phyloP scores from a whole-genome alignment of 208 protist species.

The Trypanosoma avium region DNA sequence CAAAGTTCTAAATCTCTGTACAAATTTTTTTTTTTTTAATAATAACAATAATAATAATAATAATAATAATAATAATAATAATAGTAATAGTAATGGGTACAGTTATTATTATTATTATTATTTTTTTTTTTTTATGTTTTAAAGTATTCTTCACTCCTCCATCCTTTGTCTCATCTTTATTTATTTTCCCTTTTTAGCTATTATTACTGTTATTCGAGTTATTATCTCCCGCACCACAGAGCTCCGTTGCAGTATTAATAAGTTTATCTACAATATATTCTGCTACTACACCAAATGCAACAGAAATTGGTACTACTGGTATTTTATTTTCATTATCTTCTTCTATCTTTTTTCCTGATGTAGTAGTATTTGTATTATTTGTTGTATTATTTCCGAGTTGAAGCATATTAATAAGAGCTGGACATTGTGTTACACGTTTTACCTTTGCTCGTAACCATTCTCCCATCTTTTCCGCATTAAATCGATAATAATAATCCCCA shows the following conservation, averaged over 20 bases:
- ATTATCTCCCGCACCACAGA: slow-evolving; percentile 32
- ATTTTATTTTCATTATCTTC: not conserved
- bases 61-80: no score
- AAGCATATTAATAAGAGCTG: slow-evolving; percentile 38
- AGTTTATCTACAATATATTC: slow-evolving; percentile 66
- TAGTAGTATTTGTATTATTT: not conserved
- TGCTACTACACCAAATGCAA: slow-evolving; percentile 51
- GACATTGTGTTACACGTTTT: slow-evolving; percentile 23
- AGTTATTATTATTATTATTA: no score
- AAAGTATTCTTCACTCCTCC: no score
- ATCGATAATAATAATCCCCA: slow-evolving; percentile 50
- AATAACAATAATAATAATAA: no score
- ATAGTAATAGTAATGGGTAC: no score
- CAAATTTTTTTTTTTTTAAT: no score
- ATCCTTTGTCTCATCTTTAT: no score
- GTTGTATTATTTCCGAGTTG: slow-evolving; percentile 2
- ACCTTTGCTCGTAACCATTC: slow-evolving; percentile 48
- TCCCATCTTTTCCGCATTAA: slow-evolving; percentile 47
- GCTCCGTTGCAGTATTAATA: slow-evolving; percentile 22
- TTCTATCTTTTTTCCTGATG: not conserved
- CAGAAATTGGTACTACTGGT: slow-evolving; percentile 34
- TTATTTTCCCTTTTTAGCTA: no score
- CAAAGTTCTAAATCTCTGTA: not conserved
- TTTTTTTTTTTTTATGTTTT: slow-evolving; percentile 10
- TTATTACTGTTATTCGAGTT: not conserved